Evolutionary conservation across 106 monocot genomes (phyloP).

Genomic region (Apostasia ramifera): DNA sequence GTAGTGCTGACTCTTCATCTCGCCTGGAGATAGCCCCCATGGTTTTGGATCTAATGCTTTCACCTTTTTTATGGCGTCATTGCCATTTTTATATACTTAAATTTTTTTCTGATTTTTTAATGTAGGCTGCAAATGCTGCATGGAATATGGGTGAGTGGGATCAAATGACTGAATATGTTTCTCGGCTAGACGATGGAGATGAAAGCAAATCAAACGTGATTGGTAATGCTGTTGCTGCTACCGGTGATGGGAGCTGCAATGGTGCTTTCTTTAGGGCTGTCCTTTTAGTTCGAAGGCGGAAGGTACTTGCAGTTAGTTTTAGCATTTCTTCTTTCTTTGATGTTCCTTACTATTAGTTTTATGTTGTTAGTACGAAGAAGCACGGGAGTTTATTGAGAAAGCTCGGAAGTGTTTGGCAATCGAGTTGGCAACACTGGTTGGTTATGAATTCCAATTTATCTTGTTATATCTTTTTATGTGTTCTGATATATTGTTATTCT

Average conservation of each 20-base stretch:
- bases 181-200: constrained; percentile 88
- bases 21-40: constrained; percentile 95
- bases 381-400: constrained; percentile 77
- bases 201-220: constrained; percentile 69
- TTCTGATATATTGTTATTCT: too few species aligned
- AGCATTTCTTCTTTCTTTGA: background rate
- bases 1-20: constrained; percentile 77
- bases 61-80: too few species aligned
- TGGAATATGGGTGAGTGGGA: constrained; percentile 99
- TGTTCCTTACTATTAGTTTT: constrained; percentile 12
- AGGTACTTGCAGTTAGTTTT: constrained; percentile 26
- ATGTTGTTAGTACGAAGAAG: constrained; percentile 71
- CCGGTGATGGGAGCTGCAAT: constrained; percentile 97
- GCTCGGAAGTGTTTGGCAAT: constrained; percentile 96
- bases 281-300: constrained; percentile 74
- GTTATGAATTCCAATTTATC: background rate
- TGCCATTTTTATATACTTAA: background rate
- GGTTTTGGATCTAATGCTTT: constrained; percentile 33
- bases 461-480: too few species aligned
- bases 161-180: constrained; percentile 99
- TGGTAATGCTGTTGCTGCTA: constrained; percentile 52
- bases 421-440: constrained; percentile 89
- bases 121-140: constrained; percentile 93
- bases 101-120: background rate
- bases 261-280: constrained; percentile 97